These are phyloP conservation scores for Microsporum ferrugineum DNA, from an alignment of 2,329 filamentous ascomycete species.

Conservation along the genomic window DNA sequence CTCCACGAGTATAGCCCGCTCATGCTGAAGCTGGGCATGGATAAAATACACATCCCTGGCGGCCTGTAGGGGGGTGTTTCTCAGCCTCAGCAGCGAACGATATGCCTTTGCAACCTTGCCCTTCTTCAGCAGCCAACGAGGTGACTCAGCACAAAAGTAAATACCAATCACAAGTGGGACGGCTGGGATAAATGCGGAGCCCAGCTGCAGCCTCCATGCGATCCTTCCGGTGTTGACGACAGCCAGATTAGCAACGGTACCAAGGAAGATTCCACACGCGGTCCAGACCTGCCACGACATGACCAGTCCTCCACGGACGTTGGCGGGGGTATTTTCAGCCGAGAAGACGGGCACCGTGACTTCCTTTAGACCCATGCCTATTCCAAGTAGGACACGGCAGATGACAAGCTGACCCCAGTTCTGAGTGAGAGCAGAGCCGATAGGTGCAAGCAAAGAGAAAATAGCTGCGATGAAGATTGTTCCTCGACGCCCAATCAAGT, in stretches of 20 bases:
- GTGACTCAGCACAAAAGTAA: slow-evolving; percentile 54
- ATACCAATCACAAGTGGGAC: slow-evolving; percentile 46
- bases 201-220: slow-evolving; percentile 54
- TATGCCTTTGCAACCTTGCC: slow-evolving; percentile 51
- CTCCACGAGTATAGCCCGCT: slow-evolving; percentile 29
- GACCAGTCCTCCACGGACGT: slow-evolving; percentile 46
- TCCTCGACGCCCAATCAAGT: slow-evolving; percentile 48
- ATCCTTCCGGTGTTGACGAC: slow-evolving; percentile 49
- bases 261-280: slow-evolving; percentile 52
- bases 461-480: slow-evolving; percentile 53
- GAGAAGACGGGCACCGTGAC: slow-evolving; percentile 47
- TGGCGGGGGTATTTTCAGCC: slow-evolving; percentile 44
- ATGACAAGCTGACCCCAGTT: slow-evolving; percentile 48
- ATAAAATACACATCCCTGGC: slow-evolving; percentile 51
- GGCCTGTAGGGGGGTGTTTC: slow-evolving; percentile 51
- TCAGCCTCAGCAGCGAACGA: slow-evolving; percentile 45
- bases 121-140: slow-evolving; percentile 58
- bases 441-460: slow-evolving; percentile 55
- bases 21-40: slow-evolving; percentile 29
- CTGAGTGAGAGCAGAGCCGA: slow-evolving; percentile 52
- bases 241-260: slow-evolving; percentile 54
- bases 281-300: slow-evolving; percentile 46
- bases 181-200: slow-evolving; percentile 54
- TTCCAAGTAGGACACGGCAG: slow-evolving; percentile 46
- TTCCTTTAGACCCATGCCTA: slow-evolving; percentile 52